Conservation (phyloP, 345 rosid species). For the Pistacia vera region DNA sequence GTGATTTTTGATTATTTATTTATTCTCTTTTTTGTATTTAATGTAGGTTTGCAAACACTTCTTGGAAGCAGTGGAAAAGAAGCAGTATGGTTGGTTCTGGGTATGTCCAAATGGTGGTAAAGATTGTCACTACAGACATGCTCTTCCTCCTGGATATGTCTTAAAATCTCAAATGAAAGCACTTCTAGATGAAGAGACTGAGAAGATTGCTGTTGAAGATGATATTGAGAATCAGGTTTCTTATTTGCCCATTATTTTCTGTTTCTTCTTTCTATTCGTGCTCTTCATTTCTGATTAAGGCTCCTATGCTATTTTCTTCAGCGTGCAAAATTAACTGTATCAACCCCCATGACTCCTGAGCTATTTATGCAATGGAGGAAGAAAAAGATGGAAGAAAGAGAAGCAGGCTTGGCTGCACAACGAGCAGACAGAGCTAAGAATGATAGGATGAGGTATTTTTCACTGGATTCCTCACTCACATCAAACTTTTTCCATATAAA, state of each 20-base stretch:
- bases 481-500: constrained; percentile 10
- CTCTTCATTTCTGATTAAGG: background rate
- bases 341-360: constrained; percentile 90
- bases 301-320: constrained; percentile 34
- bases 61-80: constrained; percentile 95
- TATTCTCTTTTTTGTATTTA: constrained; percentile 10
- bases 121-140: constrained; percentile 95
- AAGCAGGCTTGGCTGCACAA: constrained; percentile 77
- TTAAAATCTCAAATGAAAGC: constrained; percentile 98
- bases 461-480: background rate
- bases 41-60: constrained; percentile 90
- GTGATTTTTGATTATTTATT: constrained; percentile 5
- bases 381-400: constrained; percentile 79
- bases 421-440: constrained; percentile 97
- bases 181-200: constrained; percentile 81
- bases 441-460: constrained; percentile 91
- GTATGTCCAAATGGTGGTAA: constrained; percentile 82
- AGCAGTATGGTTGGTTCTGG: constrained; percentile 99
- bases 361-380: constrained; percentile 90
- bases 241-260: background rate
- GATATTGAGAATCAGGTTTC: constrained; percentile 91
- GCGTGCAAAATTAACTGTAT: constrained; percentile 68
- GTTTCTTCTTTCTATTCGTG: background rate
- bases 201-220: constrained; percentile 80
- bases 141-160: constrained; percentile 95